A percentile compares a stretch with the other conserved stretches of the same genome.
These are phyloP conservation scores for Malus orientalis DNA, from an alignment of 306 rosid genomes.

Conservation along the genomic window DNA sequence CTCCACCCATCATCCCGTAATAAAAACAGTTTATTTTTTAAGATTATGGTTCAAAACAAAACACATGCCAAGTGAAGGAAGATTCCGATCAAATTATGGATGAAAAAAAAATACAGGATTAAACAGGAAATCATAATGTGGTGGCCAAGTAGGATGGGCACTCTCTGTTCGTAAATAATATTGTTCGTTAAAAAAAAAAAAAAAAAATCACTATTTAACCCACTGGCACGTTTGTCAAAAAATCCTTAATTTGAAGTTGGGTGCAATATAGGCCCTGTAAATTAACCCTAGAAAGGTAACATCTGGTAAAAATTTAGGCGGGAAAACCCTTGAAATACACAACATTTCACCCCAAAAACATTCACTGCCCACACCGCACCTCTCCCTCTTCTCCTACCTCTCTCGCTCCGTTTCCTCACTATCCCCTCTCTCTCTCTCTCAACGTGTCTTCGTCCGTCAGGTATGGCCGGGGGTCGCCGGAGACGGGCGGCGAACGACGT, in stretches of 20 bases:
- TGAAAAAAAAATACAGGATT: too few species aligned
- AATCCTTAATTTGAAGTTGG: too few species aligned
- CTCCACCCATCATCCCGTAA: too few species aligned
- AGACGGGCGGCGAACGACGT: conserved; percentile 5
- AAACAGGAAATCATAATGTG: too few species aligned
- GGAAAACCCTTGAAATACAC: conserved; percentile 27
- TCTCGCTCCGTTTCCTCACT: background rate
- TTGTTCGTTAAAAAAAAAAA: too few species aligned
- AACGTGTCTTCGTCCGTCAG: background rate
- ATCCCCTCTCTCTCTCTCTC: background rate
- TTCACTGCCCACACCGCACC: background rate
- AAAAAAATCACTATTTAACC: too few species aligned
- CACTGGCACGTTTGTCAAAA: too few species aligned
- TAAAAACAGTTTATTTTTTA: too few species aligned
- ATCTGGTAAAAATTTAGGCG: conserved; percentile 38
- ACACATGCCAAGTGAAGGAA: too few species aligned
- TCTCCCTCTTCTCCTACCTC: background rate
- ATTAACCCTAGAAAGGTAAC: conserved; percentile 17
- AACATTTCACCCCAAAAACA: background rate
- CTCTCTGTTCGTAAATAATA: accelerated
- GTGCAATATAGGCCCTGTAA: background rate
- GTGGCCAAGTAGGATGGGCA: accelerated
- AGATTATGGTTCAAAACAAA: too few species aligned
- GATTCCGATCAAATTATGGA: too few species aligned
- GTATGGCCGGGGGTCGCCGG: conserved; percentile 20